phyloP scores from a whole-genome alignment of 257 asterid genomes.

The Petrea volubilis region DNA sequence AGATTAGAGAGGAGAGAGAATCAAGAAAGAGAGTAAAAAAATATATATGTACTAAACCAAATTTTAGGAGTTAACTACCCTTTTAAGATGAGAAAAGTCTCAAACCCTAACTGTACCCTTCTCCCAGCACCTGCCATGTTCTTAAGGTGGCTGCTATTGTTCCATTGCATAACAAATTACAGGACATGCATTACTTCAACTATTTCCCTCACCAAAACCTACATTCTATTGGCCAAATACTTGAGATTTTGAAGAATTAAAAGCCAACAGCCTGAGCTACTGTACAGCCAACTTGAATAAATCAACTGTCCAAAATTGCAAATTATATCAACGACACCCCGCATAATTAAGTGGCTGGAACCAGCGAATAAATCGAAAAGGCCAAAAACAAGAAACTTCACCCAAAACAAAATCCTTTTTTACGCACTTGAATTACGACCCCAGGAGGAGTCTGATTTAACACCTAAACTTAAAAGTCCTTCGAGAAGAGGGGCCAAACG shows the following conservation, averaged over 20 bases:
- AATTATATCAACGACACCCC: not conserved
- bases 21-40: too few relatives aligned
- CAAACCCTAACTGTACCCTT: too few relatives aligned
- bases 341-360: not conserved
- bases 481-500: not conserved
- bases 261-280: conserved; percentile 12
- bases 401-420: not conserved
- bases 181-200: not conserved
- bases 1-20: too few relatives aligned
- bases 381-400: not conserved
- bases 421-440: conserved; percentile 6
- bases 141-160: not conserved
- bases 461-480: conserved; percentile 6
- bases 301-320: conserved; percentile 31
- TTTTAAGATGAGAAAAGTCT: too few relatives aligned
- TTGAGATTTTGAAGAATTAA: conserved; percentile 7
- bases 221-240: too few relatives aligned
- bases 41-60: too few relatives aligned
- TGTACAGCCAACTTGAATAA: conserved; percentile 27
- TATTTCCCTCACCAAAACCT: conserved; percentile 1
- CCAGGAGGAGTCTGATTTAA: conserved; percentile 8
- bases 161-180: not conserved
- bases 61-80: too few relatives aligned
- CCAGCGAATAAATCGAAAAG: not conserved
- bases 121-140: too few relatives aligned